Conservation (phyloP, 257 asterid species). For the Solanum clarkiae region DNA sequence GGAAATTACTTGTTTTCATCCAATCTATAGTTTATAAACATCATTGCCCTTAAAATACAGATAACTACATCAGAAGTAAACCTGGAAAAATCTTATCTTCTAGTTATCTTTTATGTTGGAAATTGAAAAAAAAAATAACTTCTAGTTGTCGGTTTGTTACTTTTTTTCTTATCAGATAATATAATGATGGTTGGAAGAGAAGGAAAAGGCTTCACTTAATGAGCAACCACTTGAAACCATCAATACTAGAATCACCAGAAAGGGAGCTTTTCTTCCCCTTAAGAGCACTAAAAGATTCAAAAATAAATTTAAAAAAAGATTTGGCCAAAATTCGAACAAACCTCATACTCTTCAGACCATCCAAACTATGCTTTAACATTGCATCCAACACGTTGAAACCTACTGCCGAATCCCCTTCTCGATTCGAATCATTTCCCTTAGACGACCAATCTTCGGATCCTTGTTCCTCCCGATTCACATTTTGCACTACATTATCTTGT, state of each 20-base stretch:
- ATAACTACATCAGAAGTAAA: not conserved
- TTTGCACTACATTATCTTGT: constrained; percentile 1
- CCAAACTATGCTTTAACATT: constrained; percentile 56
- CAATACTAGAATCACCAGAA: not conserved
- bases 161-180: no score
- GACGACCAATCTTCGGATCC: not conserved
- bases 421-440: constrained; percentile 23
- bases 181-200: no score
- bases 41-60: not conserved
- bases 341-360: constrained; percentile 74
- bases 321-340: constrained; percentile 2
- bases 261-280: not conserved
- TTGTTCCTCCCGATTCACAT: constrained; percentile 8
- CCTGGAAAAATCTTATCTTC: no score
- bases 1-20: not conserved
- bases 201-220: no score
- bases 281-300: not conserved
- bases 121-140: no score
- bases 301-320: not conserved
- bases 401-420: constrained; percentile 28
- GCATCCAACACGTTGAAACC: constrained; percentile 68
- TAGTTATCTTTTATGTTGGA: no score
- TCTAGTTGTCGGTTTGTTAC: no score
- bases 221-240: not conserved
- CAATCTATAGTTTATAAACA: not conserved